Conservation (phyloP, 805 yeast genomes). For the Candida vartiovaarae region DNA sequence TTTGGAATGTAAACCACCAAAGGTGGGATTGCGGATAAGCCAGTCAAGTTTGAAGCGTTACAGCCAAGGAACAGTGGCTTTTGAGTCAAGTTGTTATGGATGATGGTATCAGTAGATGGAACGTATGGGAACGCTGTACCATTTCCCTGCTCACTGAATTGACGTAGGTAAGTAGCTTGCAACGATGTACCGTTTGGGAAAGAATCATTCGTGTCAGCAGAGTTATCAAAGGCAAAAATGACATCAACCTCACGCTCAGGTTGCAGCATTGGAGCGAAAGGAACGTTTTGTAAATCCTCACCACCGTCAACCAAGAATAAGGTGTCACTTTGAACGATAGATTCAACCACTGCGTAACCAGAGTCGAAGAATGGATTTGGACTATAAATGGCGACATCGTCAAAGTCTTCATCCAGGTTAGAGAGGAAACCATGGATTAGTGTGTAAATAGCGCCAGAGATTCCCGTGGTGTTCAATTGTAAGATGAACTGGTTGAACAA, state of each 20-base stretch:
- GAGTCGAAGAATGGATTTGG: slow-evolving; percentile 67
- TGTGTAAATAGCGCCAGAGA: slow-evolving; percentile 35
- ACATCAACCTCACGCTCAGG: slow-evolving; percentile 53
- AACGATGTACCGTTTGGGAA: slow-evolving; percentile 71
- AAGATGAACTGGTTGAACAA: slow-evolving; percentile 65
- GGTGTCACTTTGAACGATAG: slow-evolving; percentile 33
- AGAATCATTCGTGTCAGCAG: slow-evolving; percentile 49
- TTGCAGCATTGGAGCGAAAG: slow-evolving; percentile 56
- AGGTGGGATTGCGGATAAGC: slow-evolving; percentile 62
- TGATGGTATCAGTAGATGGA: slow-evolving; percentile 56
- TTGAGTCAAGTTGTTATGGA: slow-evolving; percentile 53
- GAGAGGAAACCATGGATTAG: slow-evolving; percentile 39
- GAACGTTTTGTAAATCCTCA: slow-evolving; percentile 57
- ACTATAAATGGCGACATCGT: slow-evolving; percentile 61
- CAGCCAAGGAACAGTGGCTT: slow-evolving; percentile 84
- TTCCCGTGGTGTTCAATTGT: slow-evolving; percentile 55
- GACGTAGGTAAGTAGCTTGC: slow-evolving; percentile 46
- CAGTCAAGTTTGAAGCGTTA: slow-evolving; percentile 37
- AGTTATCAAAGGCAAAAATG: slow-evolving; percentile 59
- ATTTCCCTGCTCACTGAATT: slow-evolving; percentile 41
- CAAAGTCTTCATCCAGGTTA: slow-evolving; percentile 41
- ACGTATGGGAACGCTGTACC: slow-evolving; percentile 73
- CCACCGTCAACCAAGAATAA: slow-evolving; percentile 67
- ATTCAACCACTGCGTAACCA: slow-evolving; percentile 28
- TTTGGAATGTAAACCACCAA: slow-evolving; percentile 72